Percentiles rank a stretch among this genome's conserved stretches.
Evolutionary conservation across 2,329 filamentous ascomycete genomes (phyloP).

Genomic region (Lasiodiplodia citricola): DNA sequence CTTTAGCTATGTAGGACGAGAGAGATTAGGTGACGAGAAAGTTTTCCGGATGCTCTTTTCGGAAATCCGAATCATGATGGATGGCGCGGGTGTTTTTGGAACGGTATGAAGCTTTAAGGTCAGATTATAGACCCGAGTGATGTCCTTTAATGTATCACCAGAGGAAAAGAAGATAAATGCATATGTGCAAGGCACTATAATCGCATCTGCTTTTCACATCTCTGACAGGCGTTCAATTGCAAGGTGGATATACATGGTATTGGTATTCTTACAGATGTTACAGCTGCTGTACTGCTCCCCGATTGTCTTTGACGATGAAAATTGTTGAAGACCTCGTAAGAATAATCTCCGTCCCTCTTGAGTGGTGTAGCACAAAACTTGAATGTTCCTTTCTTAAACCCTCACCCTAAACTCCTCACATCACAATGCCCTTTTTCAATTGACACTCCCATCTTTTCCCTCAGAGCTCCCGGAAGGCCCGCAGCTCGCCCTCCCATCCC

Average conservation of each 20-base stretch:
- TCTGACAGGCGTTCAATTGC: too few species aligned
- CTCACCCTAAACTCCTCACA: not conserved
- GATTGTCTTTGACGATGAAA: not conserved
- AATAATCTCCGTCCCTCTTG: not conserved
- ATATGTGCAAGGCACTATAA: not conserved
- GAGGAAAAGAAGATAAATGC: not conserved
- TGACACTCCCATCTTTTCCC: not conserved
- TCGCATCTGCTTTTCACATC: not conserved
- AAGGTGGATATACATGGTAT: not conserved
- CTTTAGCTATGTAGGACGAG: not conserved
- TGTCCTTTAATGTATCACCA: conserved; percentile 1
- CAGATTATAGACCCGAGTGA: conserved; percentile 9
- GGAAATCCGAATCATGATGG: conserved; percentile 9
- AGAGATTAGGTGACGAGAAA: not conserved
- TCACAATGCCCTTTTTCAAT: not conserved
- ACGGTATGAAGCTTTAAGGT: conserved; percentile 1
- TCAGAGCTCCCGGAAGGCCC: not conserved
- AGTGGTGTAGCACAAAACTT: not conserved
- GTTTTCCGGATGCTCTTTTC: not conserved
- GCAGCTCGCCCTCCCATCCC: too few species aligned
- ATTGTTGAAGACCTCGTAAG: not conserved
- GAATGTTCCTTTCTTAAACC: not conserved
- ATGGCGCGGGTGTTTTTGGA: conserved; percentile 3
- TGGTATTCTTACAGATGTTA: conserved; percentile 12
- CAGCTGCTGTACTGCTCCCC: not conserved